phyloP scores from a whole-genome alignment of 495 filamentous ascomycete species.

The Letharia lupina region DNA sequence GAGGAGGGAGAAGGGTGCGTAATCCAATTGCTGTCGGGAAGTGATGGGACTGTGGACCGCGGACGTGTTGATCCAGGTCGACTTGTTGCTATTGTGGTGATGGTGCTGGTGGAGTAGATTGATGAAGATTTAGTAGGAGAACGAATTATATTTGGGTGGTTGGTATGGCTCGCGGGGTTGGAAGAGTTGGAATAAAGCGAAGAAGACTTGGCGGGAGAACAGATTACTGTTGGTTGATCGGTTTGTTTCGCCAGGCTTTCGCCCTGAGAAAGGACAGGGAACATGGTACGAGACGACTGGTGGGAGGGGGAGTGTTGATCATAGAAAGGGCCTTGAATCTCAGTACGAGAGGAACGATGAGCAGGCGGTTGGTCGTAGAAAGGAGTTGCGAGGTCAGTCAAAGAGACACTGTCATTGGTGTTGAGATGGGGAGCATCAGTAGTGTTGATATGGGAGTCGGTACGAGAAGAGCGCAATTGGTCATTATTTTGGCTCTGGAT shows the following conservation, averaged over 20 bases:
- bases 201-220: slow-evolving; percentile 23
- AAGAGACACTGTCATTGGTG: slow-evolving; percentile 32
- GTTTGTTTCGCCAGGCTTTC: slow-evolving; percentile 28
- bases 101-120: slow-evolving; percentile 21
- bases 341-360: slow-evolving; percentile 33
- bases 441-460: slow-evolving; percentile 42
- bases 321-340: slow-evolving; percentile 30
- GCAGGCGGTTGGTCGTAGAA: slow-evolving; percentile 29
- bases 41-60: slow-evolving; percentile 30
- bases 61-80: slow-evolving; percentile 23
- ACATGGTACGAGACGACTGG: slow-evolving; percentile 35
- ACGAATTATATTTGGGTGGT: slow-evolving; percentile 15
- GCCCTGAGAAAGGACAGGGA: slow-evolving; percentile 15
- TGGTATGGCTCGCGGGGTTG: slow-evolving; percentile 24
- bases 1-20: slow-evolving; percentile 49
- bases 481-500: slow-evolving; percentile 32
- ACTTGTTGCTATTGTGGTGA: slow-evolving; percentile 20
- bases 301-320: slow-evolving; percentile 25
- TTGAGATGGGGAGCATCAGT: slow-evolving; percentile 22
- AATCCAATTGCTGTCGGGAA: slow-evolving; percentile 51
- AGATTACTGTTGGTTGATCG: slow-evolving; percentile 24
- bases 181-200: slow-evolving; percentile 20
- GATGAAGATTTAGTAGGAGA: slow-evolving; percentile 25
- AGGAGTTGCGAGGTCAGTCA: slow-evolving; percentile 30
- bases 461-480: slow-evolving; percentile 53